These are phyloP conservation scores for Adiantum capillusveneris DNA, from an alignment of 75 land plant genomes.

Conservation along the genomic window DNA sequence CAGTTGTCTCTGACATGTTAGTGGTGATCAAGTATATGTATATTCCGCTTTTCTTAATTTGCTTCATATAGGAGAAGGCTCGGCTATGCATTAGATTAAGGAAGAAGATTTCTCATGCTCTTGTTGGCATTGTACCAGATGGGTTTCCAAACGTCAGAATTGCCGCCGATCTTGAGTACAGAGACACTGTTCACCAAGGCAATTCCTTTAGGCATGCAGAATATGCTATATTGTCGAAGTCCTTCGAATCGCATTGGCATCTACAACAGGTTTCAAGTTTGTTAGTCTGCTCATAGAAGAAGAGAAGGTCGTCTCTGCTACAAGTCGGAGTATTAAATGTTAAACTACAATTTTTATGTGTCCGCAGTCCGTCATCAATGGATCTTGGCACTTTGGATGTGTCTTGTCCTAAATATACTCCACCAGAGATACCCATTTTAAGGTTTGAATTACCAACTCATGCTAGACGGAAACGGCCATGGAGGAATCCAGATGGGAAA, in stretches of 20 bases:
- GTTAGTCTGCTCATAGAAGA: too few species aligned
- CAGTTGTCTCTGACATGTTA: too few species aligned
- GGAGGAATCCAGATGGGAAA: neutral
- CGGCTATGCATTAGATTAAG: too few species aligned
- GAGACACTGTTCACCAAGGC: slow-evolving; percentile 15
- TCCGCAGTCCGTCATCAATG: neutral
- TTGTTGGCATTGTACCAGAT: neutral
- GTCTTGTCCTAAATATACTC: neutral
- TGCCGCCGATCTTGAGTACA: slow-evolving; percentile 16
- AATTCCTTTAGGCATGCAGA: slow-evolving; percentile 6
- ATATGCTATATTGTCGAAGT: slow-evolving; percentile 5
- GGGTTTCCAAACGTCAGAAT: slow-evolving; percentile 9
- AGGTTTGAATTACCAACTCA: slow-evolving; percentile 7
- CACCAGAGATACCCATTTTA: neutral
- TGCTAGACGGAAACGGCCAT: neutral
- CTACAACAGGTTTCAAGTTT: slow-evolving; percentile 11
- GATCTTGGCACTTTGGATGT: neutral
- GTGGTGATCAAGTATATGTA: too few species aligned
- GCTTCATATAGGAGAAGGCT: too few species aligned
- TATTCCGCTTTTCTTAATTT: too few species aligned
- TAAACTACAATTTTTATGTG: too few species aligned
- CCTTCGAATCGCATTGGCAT: slow-evolving; percentile 20
- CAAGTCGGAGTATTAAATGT: too few species aligned
- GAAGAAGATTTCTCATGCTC: too few species aligned
- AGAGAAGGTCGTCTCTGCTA: too few species aligned